phyloP scores from a whole-genome alignment of 495 filamentous ascomycete species.

The Glarea lozoyensis region DNA sequence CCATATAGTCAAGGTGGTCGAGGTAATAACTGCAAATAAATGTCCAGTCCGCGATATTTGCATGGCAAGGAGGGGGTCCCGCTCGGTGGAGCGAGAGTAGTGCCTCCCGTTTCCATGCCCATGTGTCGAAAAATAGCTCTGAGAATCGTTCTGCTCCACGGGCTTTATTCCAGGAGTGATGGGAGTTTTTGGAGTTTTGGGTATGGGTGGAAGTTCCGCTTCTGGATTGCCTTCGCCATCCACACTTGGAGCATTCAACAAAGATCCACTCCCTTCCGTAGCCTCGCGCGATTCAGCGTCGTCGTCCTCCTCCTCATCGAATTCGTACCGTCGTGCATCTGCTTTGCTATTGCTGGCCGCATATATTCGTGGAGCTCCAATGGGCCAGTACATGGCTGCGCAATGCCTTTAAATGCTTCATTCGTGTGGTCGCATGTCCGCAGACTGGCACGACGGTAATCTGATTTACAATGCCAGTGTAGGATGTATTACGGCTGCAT shows the following conservation, averaged over 20 bases:
- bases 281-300: conserved; percentile 28
- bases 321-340: conserved; percentile 28
- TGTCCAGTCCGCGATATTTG: conserved; percentile 73
- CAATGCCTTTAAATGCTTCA: conserved; percentile 18
- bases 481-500: neutral
- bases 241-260: conserved; percentile 19
- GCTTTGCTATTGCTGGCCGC: conserved; percentile 54
- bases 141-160: conserved; percentile 39
- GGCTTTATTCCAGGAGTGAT: conserved; percentile 42
- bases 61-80: conserved; percentile 61
- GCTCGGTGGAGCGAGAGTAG: conserved; percentile 20
- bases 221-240: conserved; percentile 4
- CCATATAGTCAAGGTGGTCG: conserved; percentile 79
- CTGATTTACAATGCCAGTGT: conserved; percentile 1
- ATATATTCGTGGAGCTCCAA: conserved; percentile 84
- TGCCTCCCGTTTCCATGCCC: conserved; percentile 9
- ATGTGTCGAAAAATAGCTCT: conserved; percentile 16
- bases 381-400: conserved; percentile 90
- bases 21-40: conserved; percentile 83
- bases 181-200: conserved; percentile 34
- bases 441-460: conserved; percentile 11
- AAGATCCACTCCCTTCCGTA: conserved; percentile 26
- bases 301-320: conserved; percentile 32
- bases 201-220: conserved; percentile 13
- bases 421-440: conserved; percentile 20